Base-by-base conservation (phyloP, 1,284 basidiomycete genomes). In the Ceratobasidium sp. region DNA sequence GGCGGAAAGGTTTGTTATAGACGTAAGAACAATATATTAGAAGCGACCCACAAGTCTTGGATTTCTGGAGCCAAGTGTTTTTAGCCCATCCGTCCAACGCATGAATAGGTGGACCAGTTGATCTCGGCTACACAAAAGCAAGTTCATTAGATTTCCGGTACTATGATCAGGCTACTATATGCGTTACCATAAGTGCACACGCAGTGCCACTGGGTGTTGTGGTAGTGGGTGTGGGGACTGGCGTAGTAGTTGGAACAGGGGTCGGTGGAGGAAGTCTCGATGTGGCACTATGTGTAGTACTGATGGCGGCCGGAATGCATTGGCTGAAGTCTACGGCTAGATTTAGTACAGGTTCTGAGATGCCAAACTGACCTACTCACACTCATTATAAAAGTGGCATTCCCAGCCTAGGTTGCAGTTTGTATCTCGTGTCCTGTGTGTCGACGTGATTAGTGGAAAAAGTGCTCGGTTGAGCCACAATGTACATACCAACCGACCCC, bases 71-170 rank as follows among this genome's bases (percentile, higher is more conserved):
- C 33, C 33, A 33, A 33, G 33, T 33, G 33, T 33, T 33, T 33
- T 33, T 33, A 4, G 33, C 33, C 33, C 33, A 33, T 33, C 33
- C 33, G 39, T 76, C 72, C 9, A 66, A 15, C 13, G 72, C 61
- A 18, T 26, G 60, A 15, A 76, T 76, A 15, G 72, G 33, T 12
- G 71, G 58, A 33, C 71, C 71, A 13, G 58, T 63, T 20, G 72
- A 7, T 4, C 72, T 61, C 40, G 60, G 72, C 61, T 76, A 42
- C 5, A 23, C 18, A 33, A 7, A 42, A 4, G 40, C 61, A 0
- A 51, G 67, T 9, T 15, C 40, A 0, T 39, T 23, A 20, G 10
- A 51, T 33, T 20, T 69, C 26, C 23, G 33, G 33, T 4, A 33
- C 1, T 33, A 33, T 1, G 33, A 4, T 33, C 2, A 33, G 33